Conservation (phyloP, 768 basidiomycete species). For the Auricularia cornea region DNA sequence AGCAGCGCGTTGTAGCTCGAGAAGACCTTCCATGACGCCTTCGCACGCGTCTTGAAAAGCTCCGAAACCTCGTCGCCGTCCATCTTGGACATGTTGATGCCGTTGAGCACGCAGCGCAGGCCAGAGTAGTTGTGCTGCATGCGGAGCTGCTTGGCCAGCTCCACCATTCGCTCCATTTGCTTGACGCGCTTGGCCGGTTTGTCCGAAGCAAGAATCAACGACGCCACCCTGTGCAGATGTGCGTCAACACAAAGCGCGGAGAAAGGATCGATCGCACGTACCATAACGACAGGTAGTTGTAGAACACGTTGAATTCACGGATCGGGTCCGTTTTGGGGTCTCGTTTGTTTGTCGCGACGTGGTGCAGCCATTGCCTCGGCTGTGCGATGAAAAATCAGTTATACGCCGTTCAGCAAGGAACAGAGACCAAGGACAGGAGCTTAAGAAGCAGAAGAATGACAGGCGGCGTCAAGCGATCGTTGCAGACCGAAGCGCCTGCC, state of each 20-base stretch:
- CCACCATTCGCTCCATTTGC: slow-evolving; percentile 84
- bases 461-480: slow-evolving; percentile 10
- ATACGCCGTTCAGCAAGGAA: no score
- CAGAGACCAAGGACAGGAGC: no score
- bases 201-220: slow-evolving; percentile 83
- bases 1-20: slow-evolving; percentile 81
- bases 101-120: slow-evolving; percentile 87
- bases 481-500: no score
- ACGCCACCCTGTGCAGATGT: slow-evolving; percentile 62
- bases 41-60: slow-evolving; percentile 53
- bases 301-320: slow-evolving; percentile 60
- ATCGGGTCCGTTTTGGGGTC: slow-evolving; percentile 61
- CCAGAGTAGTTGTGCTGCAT: slow-evolving; percentile 88
- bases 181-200: slow-evolving; percentile 64
- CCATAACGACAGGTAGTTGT: slow-evolving; percentile 83
- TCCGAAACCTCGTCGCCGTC: slow-evolving; percentile 73
- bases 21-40: slow-evolving; percentile 68
- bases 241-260: slow-evolving; percentile 8
- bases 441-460: no score
- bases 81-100: slow-evolving; percentile 77
- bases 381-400: slow-evolving; percentile 20
- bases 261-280: slow-evolving; percentile 21
- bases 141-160: slow-evolving; percentile 73
- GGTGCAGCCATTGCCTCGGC: slow-evolving; percentile 85
- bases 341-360: slow-evolving; percentile 59